Evolutionary conservation across 192 early-diverging fungal species (phyloP).

Genomic region (Bifiguratus adelaidae): DNA sequence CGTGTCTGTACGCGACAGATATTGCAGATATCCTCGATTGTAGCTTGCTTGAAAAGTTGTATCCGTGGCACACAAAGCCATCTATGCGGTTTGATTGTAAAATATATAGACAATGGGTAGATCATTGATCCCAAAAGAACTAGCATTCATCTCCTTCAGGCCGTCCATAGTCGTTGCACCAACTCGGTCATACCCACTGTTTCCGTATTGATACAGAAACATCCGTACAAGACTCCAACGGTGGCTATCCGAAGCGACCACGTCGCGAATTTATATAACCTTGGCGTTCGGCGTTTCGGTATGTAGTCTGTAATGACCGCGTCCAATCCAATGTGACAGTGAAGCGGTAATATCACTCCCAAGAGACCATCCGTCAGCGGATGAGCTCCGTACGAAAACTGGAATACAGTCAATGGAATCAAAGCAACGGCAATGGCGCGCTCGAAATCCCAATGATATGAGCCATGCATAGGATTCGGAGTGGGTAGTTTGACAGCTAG

Average conservation of each 20-base stretch:
- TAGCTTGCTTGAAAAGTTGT: too few species aligned
- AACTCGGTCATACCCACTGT: constrained; percentile 91
- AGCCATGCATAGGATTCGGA: constrained; percentile 69
- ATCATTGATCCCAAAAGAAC: too few species aligned
- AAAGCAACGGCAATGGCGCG: constrained; percentile 65
- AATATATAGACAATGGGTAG: too few species aligned
- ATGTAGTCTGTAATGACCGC: constrained; percentile 80
- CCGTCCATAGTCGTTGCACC: constrained; percentile 73
- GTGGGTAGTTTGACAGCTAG: constrained; percentile 30
- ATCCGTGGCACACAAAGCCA: too few species aligned
- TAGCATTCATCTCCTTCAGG: too few species aligned
- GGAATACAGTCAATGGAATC: constrained; percentile 68
- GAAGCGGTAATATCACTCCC: constrained; percentile 83
- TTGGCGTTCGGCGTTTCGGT: constrained; percentile 51
- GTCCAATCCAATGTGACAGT: constrained; percentile 83
- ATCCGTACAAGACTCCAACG: constrained; percentile 67
- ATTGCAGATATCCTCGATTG: constrained; percentile 22
- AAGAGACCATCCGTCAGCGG: constrained; percentile 84
- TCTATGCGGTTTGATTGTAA: too few species aligned
- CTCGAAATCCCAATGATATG: constrained; percentile 96
- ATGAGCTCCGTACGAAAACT: constrained; percentile 66
- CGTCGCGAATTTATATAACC: constrained; percentile 44
- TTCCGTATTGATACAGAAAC: constrained; percentile 92
- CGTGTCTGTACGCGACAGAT: constrained; percentile 16
- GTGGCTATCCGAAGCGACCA: constrained; percentile 63